Evolutionary conservation across 2,329 filamentous ascomycete genomes (phyloP).

Genomic region (Alternaria panax): DNA sequence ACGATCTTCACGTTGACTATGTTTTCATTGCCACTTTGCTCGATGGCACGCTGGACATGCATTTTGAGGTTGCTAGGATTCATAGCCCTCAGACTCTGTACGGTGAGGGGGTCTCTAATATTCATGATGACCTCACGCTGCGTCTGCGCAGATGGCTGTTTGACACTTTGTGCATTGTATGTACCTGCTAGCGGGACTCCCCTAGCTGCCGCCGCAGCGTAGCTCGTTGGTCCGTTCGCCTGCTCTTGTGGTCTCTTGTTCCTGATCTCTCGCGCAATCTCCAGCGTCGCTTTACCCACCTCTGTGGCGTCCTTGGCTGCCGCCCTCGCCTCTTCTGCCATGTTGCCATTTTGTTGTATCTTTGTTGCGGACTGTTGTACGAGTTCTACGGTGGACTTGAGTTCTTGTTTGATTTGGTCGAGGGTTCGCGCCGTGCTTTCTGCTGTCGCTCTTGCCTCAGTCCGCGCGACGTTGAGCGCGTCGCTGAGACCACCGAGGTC

Average conservation of each 20-base stretch:
- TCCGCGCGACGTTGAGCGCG: conserved; percentile 22
- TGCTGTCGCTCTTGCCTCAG: conserved; percentile 12
- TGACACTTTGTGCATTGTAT: conserved; percentile 26
- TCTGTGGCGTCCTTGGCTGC: neutral
- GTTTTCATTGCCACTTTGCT: conserved; percentile 26
- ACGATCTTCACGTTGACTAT: conserved; percentile 24
- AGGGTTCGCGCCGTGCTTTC: no score
- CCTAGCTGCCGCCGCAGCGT: no score
- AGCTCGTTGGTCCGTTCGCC: no score
- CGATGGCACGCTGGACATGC: conserved; percentile 23
- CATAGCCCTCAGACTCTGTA: no score
- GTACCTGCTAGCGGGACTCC: no score
- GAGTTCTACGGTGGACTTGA: neutral
- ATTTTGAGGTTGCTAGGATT: conserved; percentile 23
- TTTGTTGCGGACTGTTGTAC: conserved; percentile 10
- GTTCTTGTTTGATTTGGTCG: no score
- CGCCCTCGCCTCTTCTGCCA: conserved; percentile 18
- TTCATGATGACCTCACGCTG: conserved; percentile 22
- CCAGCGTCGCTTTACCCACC: no score
- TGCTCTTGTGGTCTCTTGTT: conserved; percentile 7
- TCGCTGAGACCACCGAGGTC: conserved; percentile 20
- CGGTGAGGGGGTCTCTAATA: no score
- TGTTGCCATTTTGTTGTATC: conserved; percentile 20
- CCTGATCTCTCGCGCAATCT: no score
- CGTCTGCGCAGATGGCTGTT: conserved; percentile 15